Base-by-base conservation (phyloP, 164 flowering plant species). In the Hamamelis virginiana region DNA sequence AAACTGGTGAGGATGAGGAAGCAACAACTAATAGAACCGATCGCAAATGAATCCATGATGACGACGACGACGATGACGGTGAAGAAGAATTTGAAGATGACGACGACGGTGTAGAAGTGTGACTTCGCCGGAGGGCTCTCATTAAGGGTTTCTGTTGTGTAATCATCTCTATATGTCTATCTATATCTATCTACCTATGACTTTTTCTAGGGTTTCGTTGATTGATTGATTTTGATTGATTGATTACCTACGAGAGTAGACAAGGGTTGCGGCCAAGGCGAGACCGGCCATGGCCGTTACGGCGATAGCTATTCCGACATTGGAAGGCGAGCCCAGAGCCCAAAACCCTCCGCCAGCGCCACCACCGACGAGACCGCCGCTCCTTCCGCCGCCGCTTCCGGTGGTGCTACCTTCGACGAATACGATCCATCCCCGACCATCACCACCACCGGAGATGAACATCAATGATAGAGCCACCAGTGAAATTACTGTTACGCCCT, bases 231-330 rank as follows among this genome's bases (percentile, higher is more conserved):
- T 8, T 69, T 44, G 26, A 52, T 38, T 64, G 13, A 58, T 43
- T 13, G 19, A 61, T 80, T 82, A 89, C 91, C 91, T 83, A 74
- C 80, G 78, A 69, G 87, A 71, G 79, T 82, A 88, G 67, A 78
- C 45, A 68, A 90, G 67, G 52, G 91, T 81, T 68, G 86, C 89
- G 74, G 85, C 87, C 80, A 88, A 70, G 78, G 91, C 88, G 57
- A 85, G 65, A 38, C 86, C 88, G 62, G 91, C 91, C 81, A 87
- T 73, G 85, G 88, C 91, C 75, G 90, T 84, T 72, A 85, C 80
- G 75, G 84, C 80, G 77, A 82, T 63, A 62, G 84, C 85, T 70
- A 80, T 48, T 45, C 75, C 74, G 50, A 69, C 78, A 73, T 75
- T 58, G 38, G 69, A 72, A 53, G 76, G 62, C 0, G 69, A 59